Conservation (phyloP, 495 filamentous ascomycete species). For the Bacidia gigantensis region DNA sequence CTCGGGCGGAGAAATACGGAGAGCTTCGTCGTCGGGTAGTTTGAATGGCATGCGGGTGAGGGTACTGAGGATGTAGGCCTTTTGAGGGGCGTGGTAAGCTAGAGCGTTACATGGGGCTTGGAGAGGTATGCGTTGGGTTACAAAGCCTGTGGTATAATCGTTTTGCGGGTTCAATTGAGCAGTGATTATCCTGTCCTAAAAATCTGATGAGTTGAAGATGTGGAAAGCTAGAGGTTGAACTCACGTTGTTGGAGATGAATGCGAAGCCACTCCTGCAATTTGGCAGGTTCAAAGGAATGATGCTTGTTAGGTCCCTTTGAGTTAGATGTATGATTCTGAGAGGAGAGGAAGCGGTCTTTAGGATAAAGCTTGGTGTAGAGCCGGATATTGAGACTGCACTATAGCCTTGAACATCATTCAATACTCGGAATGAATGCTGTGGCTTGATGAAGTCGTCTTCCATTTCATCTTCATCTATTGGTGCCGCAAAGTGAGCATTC, state of each 20-base stretch:
- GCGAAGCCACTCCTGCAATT: slow-evolving; percentile 71
- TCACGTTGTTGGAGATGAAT: slow-evolving; percentile 51
- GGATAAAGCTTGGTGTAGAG: slow-evolving; percentile 57
- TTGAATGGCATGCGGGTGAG: slow-evolving; percentile 53
- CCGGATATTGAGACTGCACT: slow-evolving; percentile 72
- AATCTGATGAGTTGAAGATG: neutral
- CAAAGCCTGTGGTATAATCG: slow-evolving; percentile 58
- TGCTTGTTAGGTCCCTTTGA: slow-evolving; percentile 45
- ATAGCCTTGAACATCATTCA: slow-evolving; percentile 58
- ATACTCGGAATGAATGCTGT: slow-evolving; percentile 40
- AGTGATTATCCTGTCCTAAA: slow-evolving; percentile 45
- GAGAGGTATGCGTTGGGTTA: slow-evolving; percentile 52
- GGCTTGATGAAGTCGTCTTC: slow-evolving; percentile 28
- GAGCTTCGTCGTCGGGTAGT: slow-evolving; percentile 69
- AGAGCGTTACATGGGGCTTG: slow-evolving; percentile 58
- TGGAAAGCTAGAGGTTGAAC: slow-evolving; percentile 13
- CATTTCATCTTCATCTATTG: slow-evolving; percentile 25
- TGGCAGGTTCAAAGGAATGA: slow-evolving; percentile 58
- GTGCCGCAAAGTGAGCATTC: slow-evolving; percentile 45
- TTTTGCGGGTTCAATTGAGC: slow-evolving; percentile 50
- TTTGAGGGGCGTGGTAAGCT: slow-evolving; percentile 58
- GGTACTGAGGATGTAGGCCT: slow-evolving; percentile 65
- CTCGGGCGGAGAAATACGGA: slow-evolving; percentile 28
- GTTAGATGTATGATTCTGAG: slow-evolving; percentile 63
- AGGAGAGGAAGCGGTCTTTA: slow-evolving; percentile 59